These are phyloP conservation scores for Batkoa obscura DNA, from an alignment of 371 early-diverging fungal genomes.

Conservation along the genomic window DNA sequence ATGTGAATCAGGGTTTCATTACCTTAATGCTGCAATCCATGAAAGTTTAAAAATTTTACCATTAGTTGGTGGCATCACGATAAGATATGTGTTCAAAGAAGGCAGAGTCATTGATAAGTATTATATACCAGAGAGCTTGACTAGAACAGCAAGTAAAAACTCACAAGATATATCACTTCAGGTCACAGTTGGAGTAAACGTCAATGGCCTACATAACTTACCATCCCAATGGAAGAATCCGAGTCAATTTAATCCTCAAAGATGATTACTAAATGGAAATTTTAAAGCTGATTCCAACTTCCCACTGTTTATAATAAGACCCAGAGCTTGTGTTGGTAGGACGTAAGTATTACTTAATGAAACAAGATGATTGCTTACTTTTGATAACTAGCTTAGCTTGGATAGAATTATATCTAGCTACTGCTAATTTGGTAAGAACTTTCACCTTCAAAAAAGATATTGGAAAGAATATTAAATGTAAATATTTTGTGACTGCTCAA, in stretches of 20 bases:
- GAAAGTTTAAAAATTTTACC: background rate
- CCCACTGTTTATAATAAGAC: background rate
- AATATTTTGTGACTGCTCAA: no score
- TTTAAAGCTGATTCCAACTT: background rate
- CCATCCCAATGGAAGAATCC: background rate
- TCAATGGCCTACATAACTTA: background rate
- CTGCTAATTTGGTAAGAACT: background rate
- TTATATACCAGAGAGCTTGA: conserved; percentile 24
- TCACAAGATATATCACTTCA: no score
- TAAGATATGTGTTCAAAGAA: background rate
- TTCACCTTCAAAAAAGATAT: background rate
- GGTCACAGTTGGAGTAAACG: background rate
- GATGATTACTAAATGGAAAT: background rate
- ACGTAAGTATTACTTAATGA: background rate
- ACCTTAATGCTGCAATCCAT: conserved; percentile 3
- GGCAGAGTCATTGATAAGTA: conserved; percentile 37
- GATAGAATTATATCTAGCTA: background rate
- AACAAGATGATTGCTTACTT: no score
- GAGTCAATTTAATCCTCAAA: background rate
- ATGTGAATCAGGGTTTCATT: background rate
- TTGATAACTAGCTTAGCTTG: background rate
- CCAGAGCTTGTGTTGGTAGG: background rate
- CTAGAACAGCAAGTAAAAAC: no score
- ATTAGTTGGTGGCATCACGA: background rate
- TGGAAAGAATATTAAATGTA: no score